Base-by-base conservation (phyloP, 345 rosid species). In the Aegle marmelos region DNA sequence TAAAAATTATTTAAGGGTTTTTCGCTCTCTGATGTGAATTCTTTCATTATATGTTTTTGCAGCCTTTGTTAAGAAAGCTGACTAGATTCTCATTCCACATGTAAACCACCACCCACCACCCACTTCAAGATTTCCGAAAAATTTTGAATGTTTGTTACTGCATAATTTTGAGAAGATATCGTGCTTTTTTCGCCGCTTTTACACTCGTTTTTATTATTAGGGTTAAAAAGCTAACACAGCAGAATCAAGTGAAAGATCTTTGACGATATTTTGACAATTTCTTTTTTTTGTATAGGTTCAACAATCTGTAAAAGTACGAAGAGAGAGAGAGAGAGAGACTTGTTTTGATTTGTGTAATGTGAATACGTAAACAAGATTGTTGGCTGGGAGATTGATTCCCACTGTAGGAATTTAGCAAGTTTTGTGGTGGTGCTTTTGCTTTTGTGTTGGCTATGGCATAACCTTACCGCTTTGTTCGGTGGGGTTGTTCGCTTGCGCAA, bases 11-110 rank as follows among this genome's bases (percentile, higher is more conserved):
- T 30, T 78, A 36, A 79, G 74, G 74, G 70, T 25, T 21, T 65
- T 75, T 27, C 72, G 73, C 48, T 60, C 68, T 57, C 59, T 63
- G 76, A 70, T 80, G 77, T 85, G 87, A 82, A 75, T 80, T 83
- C 74, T 79, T 74, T 50, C 56, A 1, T 61, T 68, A 0, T 78
- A 57, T 73, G 76, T 78, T 78, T 63, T 81, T 76, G 82, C 76
- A 72, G 87, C 80, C 41, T 70, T 77, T 77, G 76, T n/a, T 72
- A 74, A 68, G 53, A 74, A 82, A 83, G 86, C 84, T 78, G 85
- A 79, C 83, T 79, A 61, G 82, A 80, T 86, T 85, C 85, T 63
- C 25, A 9, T n/a, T 70, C 85, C 82, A 74, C 50, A 3, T 45
- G 50, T 45, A 45, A 11, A 45, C 1, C 50, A 45, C 50, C 50